Evolutionary conservation across 192 early-diverging fungal species (phyloP), one percentile per base, ranked within the genome.

Genomic region (Mortierella antarctica): DNA sequence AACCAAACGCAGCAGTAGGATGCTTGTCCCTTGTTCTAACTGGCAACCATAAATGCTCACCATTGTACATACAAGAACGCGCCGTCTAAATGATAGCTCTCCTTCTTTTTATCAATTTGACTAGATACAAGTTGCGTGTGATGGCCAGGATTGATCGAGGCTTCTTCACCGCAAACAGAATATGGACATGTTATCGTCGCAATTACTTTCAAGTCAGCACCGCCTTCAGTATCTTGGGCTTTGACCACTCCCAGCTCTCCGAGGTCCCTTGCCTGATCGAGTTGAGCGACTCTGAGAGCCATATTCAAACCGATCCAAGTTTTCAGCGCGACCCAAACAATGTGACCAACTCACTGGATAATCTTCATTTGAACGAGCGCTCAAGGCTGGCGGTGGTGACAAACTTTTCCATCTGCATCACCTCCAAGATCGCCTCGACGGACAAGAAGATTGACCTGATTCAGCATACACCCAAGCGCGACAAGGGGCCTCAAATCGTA

Each of bases 161-260:
- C 7, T 97, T 97, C 82, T 96, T 96, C 53, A 82, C 93, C 13
- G 88, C 95, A 1, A 91, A 91, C 47, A 82, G 86, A 48, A 91
- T 92, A 57, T 97, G 95, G 80, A 96, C 96, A 4, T 97, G 96
- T 74, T 97, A 97, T 82, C 89, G 96, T 20, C 89, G 96, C 68
- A 97, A 97, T 61, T 97, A 97, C 82, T 97, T 97, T 65, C 94
- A 96, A 82, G 88, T 97, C 46, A 89, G 88, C 59, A 74, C 83
- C 11, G 84, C 88, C 6, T 94, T 92, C 75, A 83, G 67, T 31
- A 83, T 88, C 59, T 57, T 78, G 7, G 88, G 85, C 13, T 76
- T 69, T 20, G 83, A 79, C 21, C 84, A 85, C 40, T 70, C 80
- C n/a, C 54, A 65, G 40, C 70, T 82, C 48, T 73, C 86, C n/a